These are phyloP conservation scores for Kitagawia praeruptora DNA, from an alignment of 129 eudicot species.

Conservation along the genomic window DNA sequence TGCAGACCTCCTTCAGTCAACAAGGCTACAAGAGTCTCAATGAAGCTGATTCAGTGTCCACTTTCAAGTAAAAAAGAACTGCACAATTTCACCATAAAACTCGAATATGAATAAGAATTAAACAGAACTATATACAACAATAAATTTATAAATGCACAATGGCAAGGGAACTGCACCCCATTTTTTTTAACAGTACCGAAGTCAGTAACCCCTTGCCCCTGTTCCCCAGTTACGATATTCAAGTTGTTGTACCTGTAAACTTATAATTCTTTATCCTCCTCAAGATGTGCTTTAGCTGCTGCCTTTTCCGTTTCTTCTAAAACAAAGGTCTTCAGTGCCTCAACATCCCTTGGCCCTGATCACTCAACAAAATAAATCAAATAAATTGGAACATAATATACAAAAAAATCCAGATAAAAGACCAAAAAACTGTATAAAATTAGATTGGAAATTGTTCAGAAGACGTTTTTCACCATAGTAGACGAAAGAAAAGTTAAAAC, in stretches of 20 bases:
- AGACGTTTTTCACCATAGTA: neutral
- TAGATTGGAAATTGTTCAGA: neutral
- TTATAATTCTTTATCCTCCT: slow-evolving; percentile 63
- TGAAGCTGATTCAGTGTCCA: neutral
- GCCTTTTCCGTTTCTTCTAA: slow-evolving; percentile 82
- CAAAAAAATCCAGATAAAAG: neutral
- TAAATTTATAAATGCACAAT: neutral
- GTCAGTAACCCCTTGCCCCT: neutral
- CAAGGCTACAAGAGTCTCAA: neutral
- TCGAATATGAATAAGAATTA: neutral
- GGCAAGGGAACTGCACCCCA: neutral
- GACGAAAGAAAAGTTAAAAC: neutral
- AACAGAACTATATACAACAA: neutral
- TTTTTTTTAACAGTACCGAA: neutral
- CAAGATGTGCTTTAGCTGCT: slow-evolving; percentile 41
- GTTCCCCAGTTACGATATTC: neutral
- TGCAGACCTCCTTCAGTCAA: neutral
- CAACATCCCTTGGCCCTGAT: slow-evolving; percentile 68
- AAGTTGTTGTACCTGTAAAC: slow-evolving; percentile 27
- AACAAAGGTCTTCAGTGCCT: slow-evolving; percentile 63
- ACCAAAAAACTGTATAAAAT: neutral
- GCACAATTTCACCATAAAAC: neutral
- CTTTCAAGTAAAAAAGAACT: neutral
- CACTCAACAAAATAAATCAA: neutral
- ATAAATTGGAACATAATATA: too few relatives aligned